phyloP scores from a whole-genome alignment of 2,329 filamentous ascomycete genomes.

The Fusarium sp. region DNA sequence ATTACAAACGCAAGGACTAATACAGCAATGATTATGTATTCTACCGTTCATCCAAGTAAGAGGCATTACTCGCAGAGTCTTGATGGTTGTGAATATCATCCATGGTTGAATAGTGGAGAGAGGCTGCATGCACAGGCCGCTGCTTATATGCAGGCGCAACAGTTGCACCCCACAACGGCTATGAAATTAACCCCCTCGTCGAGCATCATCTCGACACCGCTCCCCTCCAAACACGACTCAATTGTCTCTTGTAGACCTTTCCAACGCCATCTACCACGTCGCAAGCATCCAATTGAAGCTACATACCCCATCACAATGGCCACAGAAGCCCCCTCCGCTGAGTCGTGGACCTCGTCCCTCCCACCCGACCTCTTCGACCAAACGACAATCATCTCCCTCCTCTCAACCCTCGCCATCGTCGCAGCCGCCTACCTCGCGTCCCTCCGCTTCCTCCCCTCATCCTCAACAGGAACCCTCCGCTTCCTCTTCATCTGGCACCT shows the following conservation, averaged over 20 bases:
- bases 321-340: conserved; percentile 2
- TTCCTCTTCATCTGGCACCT: conserved; percentile 94
- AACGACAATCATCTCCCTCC: conserved; percentile 69
- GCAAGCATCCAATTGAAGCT: not conserved
- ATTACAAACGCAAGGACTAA: not conserved
- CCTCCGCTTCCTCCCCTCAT: conserved; percentile 56
- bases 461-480: conserved; percentile 68
- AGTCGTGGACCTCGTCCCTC: conserved; percentile 46
- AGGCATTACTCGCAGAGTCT: not conserved
- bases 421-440: conserved; percentile 62
- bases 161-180: not conserved
- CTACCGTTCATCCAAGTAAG: not conserved
- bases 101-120: not conserved
- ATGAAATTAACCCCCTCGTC: not conserved
- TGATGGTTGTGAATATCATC: not conserved
- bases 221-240: not conserved
- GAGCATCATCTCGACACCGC: conserved; percentile 18
- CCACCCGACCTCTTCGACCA: conserved; percentile 68
- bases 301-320: conserved; percentile 11
- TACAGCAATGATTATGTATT: not conserved
- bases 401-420: conserved; percentile 63
- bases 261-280: not conserved
- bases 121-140: not conserved
- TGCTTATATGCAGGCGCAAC: not conserved
- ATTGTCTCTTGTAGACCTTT: not conserved